Evolutionary conservation across 148 eudicot species (phyloP).

Genomic region (Spergularia marina): DNA sequence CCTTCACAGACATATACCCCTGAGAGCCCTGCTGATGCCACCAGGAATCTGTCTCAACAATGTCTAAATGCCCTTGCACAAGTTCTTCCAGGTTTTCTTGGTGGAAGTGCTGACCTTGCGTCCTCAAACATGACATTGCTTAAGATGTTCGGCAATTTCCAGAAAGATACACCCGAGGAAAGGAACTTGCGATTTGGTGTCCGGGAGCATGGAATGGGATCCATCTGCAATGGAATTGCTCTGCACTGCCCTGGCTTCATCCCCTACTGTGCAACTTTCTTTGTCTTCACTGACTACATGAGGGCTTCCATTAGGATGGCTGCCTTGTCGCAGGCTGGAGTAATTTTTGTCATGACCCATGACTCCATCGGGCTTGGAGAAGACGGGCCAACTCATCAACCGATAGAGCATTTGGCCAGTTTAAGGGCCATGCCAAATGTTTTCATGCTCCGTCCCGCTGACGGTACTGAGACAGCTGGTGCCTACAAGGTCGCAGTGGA

Average conservation of each 20-base stretch:
- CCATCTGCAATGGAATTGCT: conserved; percentile 90
- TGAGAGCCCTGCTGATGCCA: conserved; percentile 90
- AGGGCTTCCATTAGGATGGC: conserved; percentile 89
- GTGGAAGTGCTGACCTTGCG: conserved; percentile 99
- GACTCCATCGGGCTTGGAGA: conserved; percentile 97
- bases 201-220: conserved; percentile 94
- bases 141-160: conserved; percentile 93
- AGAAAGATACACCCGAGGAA: conserved; percentile 88
- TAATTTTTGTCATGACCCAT: conserved; percentile 96
- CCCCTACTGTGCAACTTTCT: conserved; percentile 97
- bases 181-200: conserved; percentile 90
- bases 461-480: conserved; percentile 93
- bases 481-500: conserved; percentile 75
- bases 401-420: conserved; percentile 93
- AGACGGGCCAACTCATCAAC: conserved; percentile 98
- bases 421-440: conserved; percentile 99
- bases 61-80: conserved; percentile 78
- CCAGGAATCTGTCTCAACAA: conserved; percentile 88
- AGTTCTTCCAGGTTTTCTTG: conserved; percentile 86
- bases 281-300: conserved; percentile 98
- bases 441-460: conserved; percentile 93
- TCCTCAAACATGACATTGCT: conserved; percentile 96
- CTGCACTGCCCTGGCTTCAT: conserved; percentile 83
- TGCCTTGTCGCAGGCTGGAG: conserved; percentile 76
- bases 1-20: conserved; percentile 73